Evolutionary conservation across 2,329 filamentous ascomycete genomes (phyloP).

Genomic region (Ascochyta lentis): DNA sequence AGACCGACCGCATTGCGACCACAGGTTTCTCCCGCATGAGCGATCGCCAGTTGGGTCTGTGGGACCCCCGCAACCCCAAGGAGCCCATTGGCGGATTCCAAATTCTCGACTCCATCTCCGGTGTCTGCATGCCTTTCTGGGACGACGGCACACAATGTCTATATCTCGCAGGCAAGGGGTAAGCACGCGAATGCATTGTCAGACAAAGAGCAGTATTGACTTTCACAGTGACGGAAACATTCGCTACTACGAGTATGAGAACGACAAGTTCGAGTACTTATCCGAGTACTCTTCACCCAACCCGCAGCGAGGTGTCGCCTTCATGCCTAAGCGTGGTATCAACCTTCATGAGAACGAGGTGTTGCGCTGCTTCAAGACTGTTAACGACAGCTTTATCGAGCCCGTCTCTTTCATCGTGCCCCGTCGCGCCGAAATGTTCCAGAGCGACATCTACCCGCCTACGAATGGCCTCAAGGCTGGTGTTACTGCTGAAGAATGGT

Average conservation of each 20-base stretch:
- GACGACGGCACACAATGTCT: constrained; percentile 95
- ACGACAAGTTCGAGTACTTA: constrained; percentile 97
- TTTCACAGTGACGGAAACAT: constrained; percentile 87
- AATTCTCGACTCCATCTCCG: constrained; percentile 92
- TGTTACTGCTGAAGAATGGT: constrained; percentile 81
- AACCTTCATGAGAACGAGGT: constrained; percentile 93
- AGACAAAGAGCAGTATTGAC: constrained; percentile 15
- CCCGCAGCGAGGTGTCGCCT: constrained; percentile 91
- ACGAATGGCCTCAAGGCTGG: constrained; percentile 80
- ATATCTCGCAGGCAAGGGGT: constrained; percentile 97
- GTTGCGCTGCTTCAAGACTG: constrained; percentile 95
- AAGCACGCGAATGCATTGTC: constrained; percentile 47
- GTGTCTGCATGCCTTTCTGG: constrained; percentile 99
- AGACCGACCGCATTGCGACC: constrained; percentile 93
- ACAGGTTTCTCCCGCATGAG: constrained; percentile 99
- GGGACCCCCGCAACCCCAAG: constrained; percentile 81
- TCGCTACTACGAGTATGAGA: constrained; percentile 97
- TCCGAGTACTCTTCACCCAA: constrained; percentile 98
- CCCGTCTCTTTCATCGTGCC: constrained; percentile 98
- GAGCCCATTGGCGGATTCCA: constrained; percentile 91
- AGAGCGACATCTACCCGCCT: constrained; percentile 95
- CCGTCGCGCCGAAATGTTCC: constrained; percentile 90
- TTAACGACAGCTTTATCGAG: constrained; percentile 93
- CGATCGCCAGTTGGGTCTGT: constrained; percentile 92
- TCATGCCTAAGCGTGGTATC: constrained; percentile 92